Base-by-base conservation (phyloP, 1,139 yeast genomes). In the Meyerozyma guilliermondii region DNA sequence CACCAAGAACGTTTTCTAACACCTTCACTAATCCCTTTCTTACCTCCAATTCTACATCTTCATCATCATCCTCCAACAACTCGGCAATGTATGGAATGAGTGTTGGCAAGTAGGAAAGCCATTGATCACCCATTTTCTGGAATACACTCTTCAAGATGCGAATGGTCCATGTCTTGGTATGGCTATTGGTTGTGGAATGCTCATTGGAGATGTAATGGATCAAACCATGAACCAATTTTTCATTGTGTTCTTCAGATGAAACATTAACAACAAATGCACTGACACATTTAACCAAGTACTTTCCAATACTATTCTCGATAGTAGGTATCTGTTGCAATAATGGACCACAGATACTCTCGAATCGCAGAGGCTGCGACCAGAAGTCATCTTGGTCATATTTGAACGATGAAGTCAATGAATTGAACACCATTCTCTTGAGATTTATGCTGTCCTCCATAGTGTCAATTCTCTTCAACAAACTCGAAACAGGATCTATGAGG, bases 11-110 rank as follows among this genome's bases (percentile, higher is more conserved):
- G 45, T 80, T 83, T 61, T 92, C 98, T 46, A 92, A 84, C 9
- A 87, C 96, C 55, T 87, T 86, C 5, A 91, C 96, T 51, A 92
- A 75, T n/a, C 95, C 95, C 38, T 83, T 78, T 67, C 97, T 84
- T 5, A 89, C 96, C 63, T 88, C 97, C 59, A 80, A 62, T 63
- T 92, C 98, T 26, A 94, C 96, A 39, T 78, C 80, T 63, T 94
- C 98, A 50, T 91, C 95, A 48, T 92, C 98, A 60, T 91, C 98
- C 60, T 92, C 98, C 49, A 92, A 74, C 47, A 94, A 70, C 65
- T 92, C 99, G 5, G 98, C 97, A 62, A 92, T 87, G 50, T 88
- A 78, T 35, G 99, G 99, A 48, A 94, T 95, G 55, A 92, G 76
- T 56, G 92, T 96, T 22, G 98, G 98, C 58, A 92, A 75, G 71